phyloP scores from a whole-genome alignment of 352 stramenopile genomes.

The Phytophthora meadii region DNA sequence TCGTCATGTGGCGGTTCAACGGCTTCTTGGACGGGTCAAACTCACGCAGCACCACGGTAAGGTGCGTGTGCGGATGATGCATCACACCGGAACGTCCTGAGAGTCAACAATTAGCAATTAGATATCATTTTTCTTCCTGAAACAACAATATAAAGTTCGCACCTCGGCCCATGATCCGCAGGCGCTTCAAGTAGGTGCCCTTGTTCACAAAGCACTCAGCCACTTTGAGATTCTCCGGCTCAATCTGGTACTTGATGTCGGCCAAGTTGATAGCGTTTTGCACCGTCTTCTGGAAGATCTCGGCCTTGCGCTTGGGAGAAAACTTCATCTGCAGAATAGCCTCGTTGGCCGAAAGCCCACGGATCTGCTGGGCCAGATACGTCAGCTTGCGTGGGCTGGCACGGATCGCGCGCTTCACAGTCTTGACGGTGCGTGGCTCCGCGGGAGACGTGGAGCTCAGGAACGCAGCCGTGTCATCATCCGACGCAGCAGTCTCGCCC shows the following conservation, averaged over 20 bases:
- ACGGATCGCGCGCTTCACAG: slow-evolving; percentile 85
- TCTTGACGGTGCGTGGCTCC: slow-evolving; percentile 72
- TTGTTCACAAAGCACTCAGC: slow-evolving; percentile 90
- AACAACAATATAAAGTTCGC: slow-evolving; percentile 1
- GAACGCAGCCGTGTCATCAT: slow-evolving; percentile 67
- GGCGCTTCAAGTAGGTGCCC: slow-evolving; percentile 81
- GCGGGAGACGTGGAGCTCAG: slow-evolving; percentile 62
- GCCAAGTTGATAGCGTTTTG: slow-evolving; percentile 90
- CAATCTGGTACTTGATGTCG: slow-evolving; percentile 90
- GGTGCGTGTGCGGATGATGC: slow-evolving; percentile 83
- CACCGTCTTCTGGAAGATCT: slow-evolving; percentile 85
- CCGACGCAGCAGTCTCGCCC: slow-evolving; percentile 19
- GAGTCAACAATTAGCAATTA: slow-evolving; percentile 23
- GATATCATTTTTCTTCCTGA: background rate
- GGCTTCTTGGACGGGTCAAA: slow-evolving; percentile 82
- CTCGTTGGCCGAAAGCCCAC: slow-evolving; percentile 74
- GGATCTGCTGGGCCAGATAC: slow-evolving; percentile 86
- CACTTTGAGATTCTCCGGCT: slow-evolving; percentile 85
- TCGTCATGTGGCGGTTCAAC: slow-evolving; percentile 77
- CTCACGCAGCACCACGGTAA: slow-evolving; percentile 82
- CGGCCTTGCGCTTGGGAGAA: slow-evolving; percentile 85
- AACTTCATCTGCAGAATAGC: slow-evolving; percentile 90
- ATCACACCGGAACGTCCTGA: slow-evolving; percentile 82
- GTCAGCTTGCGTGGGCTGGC: slow-evolving; percentile 83
- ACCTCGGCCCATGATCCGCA: slow-evolving; percentile 88